Evolutionary conservation across 768 basidiomycete genomes (phyloP).

Genomic region (Imleria badia): DNA sequence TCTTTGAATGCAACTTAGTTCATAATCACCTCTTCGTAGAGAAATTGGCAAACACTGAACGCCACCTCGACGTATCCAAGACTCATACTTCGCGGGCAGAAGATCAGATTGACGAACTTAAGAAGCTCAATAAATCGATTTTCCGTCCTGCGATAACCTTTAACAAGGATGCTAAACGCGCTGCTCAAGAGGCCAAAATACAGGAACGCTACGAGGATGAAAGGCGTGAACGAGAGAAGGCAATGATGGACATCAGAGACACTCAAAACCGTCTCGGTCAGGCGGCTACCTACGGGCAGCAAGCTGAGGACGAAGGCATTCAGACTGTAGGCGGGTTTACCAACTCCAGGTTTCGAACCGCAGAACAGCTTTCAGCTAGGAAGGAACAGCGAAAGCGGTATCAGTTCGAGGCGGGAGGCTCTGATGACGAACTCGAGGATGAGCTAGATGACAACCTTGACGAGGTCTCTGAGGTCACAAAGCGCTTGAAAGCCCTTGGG

Average conservation of each 20-base stretch:
- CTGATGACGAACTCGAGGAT: constrained; percentile 93
- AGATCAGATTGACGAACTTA: constrained; percentile 91
- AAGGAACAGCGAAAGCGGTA: constrained; percentile 79
- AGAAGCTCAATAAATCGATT: constrained; percentile 91
- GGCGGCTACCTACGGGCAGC: constrained; percentile 62
- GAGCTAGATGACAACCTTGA: constrained; percentile 91
- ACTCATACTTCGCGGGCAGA: constrained; percentile 84
- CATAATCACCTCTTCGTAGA: constrained; percentile 40
- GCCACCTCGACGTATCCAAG: constrained; percentile 90
- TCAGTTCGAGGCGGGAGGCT: constrained; percentile 88
- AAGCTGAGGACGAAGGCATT: constrained; percentile 44
- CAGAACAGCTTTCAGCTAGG: constrained; percentile 50
- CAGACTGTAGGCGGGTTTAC: constrained; percentile 35
- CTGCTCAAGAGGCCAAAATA: constrained; percentile 81
- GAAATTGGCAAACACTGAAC: constrained; percentile 90
- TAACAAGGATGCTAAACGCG: constrained; percentile 91
- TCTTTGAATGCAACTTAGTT: background rate
- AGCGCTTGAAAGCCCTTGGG: constrained; percentile 75
- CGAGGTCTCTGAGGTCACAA: constrained; percentile 77
- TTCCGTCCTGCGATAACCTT: constrained; percentile 90
- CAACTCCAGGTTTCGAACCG: constrained; percentile 43
- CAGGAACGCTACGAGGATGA: constrained; percentile 87
- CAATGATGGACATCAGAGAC: constrained; percentile 82
- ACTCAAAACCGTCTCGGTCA: constrained; percentile 82
- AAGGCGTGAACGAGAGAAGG: constrained; percentile 76